phyloP scores from a whole-genome alignment of 805 yeast species.

The Cyberlindnera lachancei region DNA sequence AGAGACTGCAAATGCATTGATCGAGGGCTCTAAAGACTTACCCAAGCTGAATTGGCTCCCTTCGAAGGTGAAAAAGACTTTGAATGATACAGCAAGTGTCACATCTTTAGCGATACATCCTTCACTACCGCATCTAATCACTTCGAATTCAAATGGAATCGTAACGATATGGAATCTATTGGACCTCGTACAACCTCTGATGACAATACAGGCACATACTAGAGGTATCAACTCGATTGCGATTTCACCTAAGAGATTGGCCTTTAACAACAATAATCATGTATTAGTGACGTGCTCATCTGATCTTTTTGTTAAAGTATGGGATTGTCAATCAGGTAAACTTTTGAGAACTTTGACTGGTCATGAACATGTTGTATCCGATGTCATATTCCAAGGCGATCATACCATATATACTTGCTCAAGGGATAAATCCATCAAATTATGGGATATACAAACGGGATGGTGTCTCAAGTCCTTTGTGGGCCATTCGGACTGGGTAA shows the following conservation, averaged over 20 bases:
- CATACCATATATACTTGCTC: constrained; percentile 51
- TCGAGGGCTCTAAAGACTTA: constrained; percentile 6
- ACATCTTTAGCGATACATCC: constrained; percentile 71
- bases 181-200: constrained; percentile 55
- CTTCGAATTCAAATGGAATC: constrained; percentile 62
- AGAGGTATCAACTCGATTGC: constrained; percentile 52
- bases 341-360: constrained; percentile 64
- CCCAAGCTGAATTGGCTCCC: constrained; percentile 21
- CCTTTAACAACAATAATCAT: constrained; percentile 15
- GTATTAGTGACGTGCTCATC: constrained; percentile 42
- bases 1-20: constrained; percentile 15
- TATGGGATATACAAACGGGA: constrained; percentile 67
- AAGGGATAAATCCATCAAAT: constrained; percentile 50
- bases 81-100: constrained; percentile 39
- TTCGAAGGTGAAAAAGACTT: constrained; percentile 17
- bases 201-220: constrained; percentile 67
- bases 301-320: constrained; percentile 54
- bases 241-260: constrained; percentile 41
- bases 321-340: constrained; percentile 52
- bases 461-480: constrained; percentile 56
- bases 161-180: constrained; percentile 63
- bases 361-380: constrained; percentile 81
- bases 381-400: constrained; percentile 44
- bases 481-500: constrained; percentile 88
- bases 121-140: constrained; percentile 50